Base-by-base conservation (phyloP, 192 early-diverging fungal species). In the Rhizoclosmatium globosum region DNA sequence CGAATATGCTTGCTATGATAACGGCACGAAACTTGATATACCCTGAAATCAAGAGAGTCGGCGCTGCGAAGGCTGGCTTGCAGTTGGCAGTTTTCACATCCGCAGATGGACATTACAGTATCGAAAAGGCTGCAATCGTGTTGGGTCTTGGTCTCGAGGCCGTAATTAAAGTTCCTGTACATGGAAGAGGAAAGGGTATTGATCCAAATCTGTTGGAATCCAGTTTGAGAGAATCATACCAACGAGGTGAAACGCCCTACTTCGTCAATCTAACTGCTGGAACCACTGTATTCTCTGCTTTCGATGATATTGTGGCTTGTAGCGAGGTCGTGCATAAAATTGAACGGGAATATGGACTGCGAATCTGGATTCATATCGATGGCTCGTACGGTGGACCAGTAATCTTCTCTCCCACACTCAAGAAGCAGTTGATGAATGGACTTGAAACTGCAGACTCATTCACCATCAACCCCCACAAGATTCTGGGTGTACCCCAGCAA, bases 181-280 rank as follows among this genome's bases (percentile, higher is more conserved):
- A 94, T 64, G 72, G 80, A 1, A 23, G 73, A 6, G 94, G 94
- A 2, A 75, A 88, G 31, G 94, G 94, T 42, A 57, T 57, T 15
- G 47, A 67, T 39, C 61, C 64, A 6, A 11, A 13, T 31, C 44
- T 11, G 17, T 62, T 56, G 13, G 6, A 31, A 9, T 6, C 9
- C 4, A 15, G 13, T 6, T 45, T 71, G 2, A 67, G 38, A 4
- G n/a, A 56, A 3, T 45, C 77, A 15, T 19, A 57, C 56, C 81
- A 71, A 4, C 19, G 71, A 1, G 91, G 87, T n/a, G 87, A 87
- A 6, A 83, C 83, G 11, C 94, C 94, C 17, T 94, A 94, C 68
- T 94, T 95, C 75, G 89, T 96, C 79, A 94, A 93, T 78, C 91
- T 91, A 7, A 96, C 94, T 0, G 89, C 92, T 50, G 94, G 94